Evolutionary conservation across 768 basidiomycete genomes (phyloP).

Genomic region (Mycena kentingensis): DNA sequence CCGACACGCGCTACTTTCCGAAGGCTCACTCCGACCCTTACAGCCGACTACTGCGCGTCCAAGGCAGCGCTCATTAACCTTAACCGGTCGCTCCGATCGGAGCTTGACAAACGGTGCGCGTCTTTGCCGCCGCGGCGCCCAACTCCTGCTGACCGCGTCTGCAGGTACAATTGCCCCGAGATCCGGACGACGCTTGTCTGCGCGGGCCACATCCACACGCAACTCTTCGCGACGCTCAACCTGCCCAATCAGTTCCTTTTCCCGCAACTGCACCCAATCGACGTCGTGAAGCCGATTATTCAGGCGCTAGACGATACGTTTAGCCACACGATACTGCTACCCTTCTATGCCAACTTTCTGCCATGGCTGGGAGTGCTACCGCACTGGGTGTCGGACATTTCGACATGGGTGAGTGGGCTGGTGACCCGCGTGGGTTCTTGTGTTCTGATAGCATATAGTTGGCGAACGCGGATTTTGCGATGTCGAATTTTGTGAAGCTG

Average conservation of each 20-base stretch:
- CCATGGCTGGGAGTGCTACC: slow-evolving; percentile 61
- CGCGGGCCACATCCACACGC: slow-evolving; percentile 78
- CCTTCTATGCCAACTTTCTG: slow-evolving; percentile 68
- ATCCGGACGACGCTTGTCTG: slow-evolving; percentile 89
- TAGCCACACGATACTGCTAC: slow-evolving; percentile 67
- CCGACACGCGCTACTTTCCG: background rate
- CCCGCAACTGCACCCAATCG: slow-evolving; percentile 71
- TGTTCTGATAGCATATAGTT: slow-evolving; percentile 41
- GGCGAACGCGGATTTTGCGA: slow-evolving; percentile 67
- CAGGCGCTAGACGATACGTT: slow-evolving; percentile 80
- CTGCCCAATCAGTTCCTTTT: slow-evolving; percentile 69
- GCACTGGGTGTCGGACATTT: slow-evolving; percentile 72
- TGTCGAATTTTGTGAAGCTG: slow-evolving; percentile 69
- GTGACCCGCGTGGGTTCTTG: slow-evolving; percentile 1
- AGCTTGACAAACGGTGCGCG: slow-evolving; percentile 74
- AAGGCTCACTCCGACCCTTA: slow-evolving; percentile 3
- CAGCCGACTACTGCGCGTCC: slow-evolving; percentile 89
- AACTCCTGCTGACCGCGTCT: slow-evolving; percentile 5
- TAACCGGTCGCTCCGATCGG: slow-evolving; percentile 84
- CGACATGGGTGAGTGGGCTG: slow-evolving; percentile 62
- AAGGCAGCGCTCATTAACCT: slow-evolving; percentile 87
- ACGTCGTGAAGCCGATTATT: slow-evolving; percentile 81
- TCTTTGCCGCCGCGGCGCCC: slow-evolving; percentile 9
- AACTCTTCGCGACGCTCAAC: slow-evolving; percentile 66
- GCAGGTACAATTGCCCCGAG: slow-evolving; percentile 67